A percentile compares a stretch with the other conserved stretches of the same genome.
Evolutionary conservation across 371 early-diverging fungal genomes (phyloP).

Genomic region (Phascolomyces articulosus): DNA sequence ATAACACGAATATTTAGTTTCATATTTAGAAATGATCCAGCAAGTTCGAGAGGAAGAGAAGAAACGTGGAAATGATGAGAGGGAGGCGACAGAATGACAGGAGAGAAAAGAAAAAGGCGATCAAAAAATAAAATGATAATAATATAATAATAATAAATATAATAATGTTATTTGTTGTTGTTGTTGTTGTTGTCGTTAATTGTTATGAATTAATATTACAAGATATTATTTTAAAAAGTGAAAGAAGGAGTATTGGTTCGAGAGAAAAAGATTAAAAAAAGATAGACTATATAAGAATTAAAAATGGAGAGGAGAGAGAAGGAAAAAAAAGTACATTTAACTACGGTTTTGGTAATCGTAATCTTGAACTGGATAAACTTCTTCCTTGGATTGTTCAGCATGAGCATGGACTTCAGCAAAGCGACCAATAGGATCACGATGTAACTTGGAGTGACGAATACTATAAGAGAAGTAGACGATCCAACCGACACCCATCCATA

Average conservation of each 20-base stretch:
- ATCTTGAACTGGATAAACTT: conserved; percentile 11
- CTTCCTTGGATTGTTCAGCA: conserved; percentile 1
- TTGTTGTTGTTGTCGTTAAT: too few relatives aligned
- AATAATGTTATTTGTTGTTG: too few relatives aligned
- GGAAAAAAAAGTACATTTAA: background rate
- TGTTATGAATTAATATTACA: too few relatives aligned
- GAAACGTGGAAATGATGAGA: too few relatives aligned
- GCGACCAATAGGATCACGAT: conserved; percentile 38
- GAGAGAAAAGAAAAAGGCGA: too few relatives aligned
- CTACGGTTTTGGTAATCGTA: conserved; percentile 15
- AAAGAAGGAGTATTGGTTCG: background rate
- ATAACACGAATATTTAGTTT: too few relatives aligned
- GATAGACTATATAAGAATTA: background rate
- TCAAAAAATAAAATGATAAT: too few relatives aligned
- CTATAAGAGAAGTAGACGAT: conserved; percentile 71
- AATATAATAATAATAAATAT: too few relatives aligned
- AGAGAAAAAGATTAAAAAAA: background rate
- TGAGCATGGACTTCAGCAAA: conserved; percentile 25
- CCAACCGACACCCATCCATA: conserved; percentile 77
- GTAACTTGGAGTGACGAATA: conserved; percentile 61
- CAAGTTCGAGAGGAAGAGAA: too few relatives aligned
- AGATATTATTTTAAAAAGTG: too few relatives aligned
- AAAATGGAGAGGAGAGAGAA: background rate
- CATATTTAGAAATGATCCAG: too few relatives aligned
- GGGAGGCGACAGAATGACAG: too few relatives aligned